These are phyloP conservation scores for Colletotrichum musicola DNA, from an alignment of 2,329 filamentous ascomycete genomes.

Conservation along the genomic window DNA sequence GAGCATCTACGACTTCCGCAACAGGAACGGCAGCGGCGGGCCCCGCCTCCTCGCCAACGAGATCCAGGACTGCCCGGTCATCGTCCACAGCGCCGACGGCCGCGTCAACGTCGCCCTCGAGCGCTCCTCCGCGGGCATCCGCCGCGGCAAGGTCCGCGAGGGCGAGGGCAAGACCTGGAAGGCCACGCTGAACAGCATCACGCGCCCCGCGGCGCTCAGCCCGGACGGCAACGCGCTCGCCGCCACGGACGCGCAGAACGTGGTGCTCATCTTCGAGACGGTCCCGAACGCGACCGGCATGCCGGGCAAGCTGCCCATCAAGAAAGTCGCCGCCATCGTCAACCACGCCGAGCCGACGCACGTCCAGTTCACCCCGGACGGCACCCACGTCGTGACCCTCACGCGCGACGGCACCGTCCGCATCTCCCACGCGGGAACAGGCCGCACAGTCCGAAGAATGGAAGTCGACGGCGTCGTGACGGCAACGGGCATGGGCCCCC, in stretches of 20 bases:
- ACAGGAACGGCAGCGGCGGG: background rate
- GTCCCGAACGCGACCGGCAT: conserved; percentile 1
- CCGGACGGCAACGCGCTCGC: conserved; percentile 14
- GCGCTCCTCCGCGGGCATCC: background rate
- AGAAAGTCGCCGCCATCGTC: conserved; percentile 47
- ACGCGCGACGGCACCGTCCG: conserved; percentile 54
- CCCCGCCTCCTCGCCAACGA: conserved; percentile 7
- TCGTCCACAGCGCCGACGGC: conserved; percentile 22
- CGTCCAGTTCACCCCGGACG: conserved; percentile 50
- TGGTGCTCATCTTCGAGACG: conserved; percentile 24
- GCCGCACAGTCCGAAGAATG: conserved; percentile 52
- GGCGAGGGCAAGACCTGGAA: conserved; percentile 12
- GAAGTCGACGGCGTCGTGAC: conserved; percentile 48
- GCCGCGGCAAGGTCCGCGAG: conserved; percentile 15
- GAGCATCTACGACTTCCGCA: conserved; percentile 20
- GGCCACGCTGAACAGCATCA: conserved; percentile 1
- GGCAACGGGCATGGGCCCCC: conserved; percentile 43
- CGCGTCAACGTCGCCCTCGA: conserved; percentile 8
- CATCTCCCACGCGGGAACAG: conserved; percentile 49
- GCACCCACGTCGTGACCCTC: conserved; percentile 49
- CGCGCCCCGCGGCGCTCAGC: conserved; percentile 14
- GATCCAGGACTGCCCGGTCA: conserved; percentile 1
- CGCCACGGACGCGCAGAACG: conserved; percentile 12
- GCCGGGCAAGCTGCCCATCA: conserved; percentile 8
- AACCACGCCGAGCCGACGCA: conserved; percentile 55